Percentiles rank a stretch among this genome's conserved stretches.
These are phyloP conservation scores for Picea glauca DNA, from an alignment of 75 land plant genomes.

Conservation along the genomic window DNA sequence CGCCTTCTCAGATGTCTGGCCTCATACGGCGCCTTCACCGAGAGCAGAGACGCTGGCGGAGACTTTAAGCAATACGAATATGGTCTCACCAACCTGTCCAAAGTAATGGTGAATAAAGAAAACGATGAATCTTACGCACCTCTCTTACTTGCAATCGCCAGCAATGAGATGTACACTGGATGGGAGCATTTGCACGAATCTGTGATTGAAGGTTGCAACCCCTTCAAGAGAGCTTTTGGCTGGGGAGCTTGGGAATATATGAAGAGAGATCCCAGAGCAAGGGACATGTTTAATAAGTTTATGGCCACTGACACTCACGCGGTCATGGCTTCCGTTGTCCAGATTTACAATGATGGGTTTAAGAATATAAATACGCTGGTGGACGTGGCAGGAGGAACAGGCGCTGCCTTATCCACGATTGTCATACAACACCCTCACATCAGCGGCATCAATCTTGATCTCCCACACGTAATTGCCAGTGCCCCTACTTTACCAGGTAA, in stretches of 20 bases:
- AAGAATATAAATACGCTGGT: too few relatives aligned
- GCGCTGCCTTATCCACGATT: background rate
- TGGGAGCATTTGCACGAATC: background rate
- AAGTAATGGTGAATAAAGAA: too few relatives aligned
- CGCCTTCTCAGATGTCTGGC: too few relatives aligned
- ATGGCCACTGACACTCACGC: background rate
- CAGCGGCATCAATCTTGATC: conserved; percentile 1
- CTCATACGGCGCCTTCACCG: too few relatives aligned
- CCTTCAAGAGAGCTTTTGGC: background rate
- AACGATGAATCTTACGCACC: too few relatives aligned
- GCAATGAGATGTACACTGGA: too few relatives aligned
- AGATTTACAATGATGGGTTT: background rate
- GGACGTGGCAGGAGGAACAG: background rate
- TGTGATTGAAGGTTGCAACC: background rate
- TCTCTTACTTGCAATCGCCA: too few relatives aligned
- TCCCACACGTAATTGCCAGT: too few relatives aligned
- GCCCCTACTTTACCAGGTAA: too few relatives aligned
- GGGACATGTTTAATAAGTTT: background rate
- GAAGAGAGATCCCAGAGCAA: background rate
- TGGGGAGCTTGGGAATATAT: background rate
- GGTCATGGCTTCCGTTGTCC: background rate
- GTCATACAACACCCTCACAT: conserved; percentile 20
- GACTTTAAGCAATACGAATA: too few relatives aligned
- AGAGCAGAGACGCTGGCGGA: too few relatives aligned
- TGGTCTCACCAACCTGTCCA: too few relatives aligned